Percentiles rank a stretch among this genome's conserved stretches.
Conservation (phyloP, 1,139 yeast species). For the Kodamaea sp. region DNA sequence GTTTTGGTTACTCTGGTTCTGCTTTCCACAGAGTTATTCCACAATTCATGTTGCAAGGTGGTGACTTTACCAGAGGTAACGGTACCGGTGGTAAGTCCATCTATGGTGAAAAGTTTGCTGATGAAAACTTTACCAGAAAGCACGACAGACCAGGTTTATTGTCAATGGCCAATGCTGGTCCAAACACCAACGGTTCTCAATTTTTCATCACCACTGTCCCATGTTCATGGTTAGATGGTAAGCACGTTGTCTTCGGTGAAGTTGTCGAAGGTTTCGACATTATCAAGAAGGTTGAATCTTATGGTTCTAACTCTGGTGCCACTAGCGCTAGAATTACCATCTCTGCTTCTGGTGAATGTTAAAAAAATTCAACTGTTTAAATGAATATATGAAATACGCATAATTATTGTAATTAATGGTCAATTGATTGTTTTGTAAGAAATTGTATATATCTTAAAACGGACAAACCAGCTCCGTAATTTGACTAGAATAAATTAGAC, state of each 20-base stretch:
- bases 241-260: conserved; percentile 99
- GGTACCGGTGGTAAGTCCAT: conserved; percentile 99
- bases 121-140: conserved; percentile 84
- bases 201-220: conserved; percentile 97
- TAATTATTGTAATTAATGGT: not conserved
- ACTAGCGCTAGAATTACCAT: conserved; percentile 76
- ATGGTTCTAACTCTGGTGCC: conserved; percentile 82
- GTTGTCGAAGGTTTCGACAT: conserved; percentile 86
- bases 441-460: no score
- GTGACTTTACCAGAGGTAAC: conserved; percentile 91
- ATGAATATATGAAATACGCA: not conserved
- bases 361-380: conserved; percentile 17
- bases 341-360: conserved; percentile 82
- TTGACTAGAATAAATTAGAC: no score
- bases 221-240: conserved; percentile 96
- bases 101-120: conserved; percentile 94
- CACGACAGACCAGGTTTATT: conserved; percentile 93
- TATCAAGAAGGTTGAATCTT: conserved; percentile 86
- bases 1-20: conserved; percentile 89
- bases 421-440: not conserved
- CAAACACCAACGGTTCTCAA: conserved; percentile 99
- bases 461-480: no score
- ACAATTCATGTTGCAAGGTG: conserved; percentile 98
- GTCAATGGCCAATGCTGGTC: conserved; percentile 99
- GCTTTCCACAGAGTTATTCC: conserved; percentile 99